Evolutionary conservation across 495 filamentous ascomycete species (phyloP), one percentile per base, ranked within the genome.

Genomic region (Hypoxylon intermedium): DNA sequence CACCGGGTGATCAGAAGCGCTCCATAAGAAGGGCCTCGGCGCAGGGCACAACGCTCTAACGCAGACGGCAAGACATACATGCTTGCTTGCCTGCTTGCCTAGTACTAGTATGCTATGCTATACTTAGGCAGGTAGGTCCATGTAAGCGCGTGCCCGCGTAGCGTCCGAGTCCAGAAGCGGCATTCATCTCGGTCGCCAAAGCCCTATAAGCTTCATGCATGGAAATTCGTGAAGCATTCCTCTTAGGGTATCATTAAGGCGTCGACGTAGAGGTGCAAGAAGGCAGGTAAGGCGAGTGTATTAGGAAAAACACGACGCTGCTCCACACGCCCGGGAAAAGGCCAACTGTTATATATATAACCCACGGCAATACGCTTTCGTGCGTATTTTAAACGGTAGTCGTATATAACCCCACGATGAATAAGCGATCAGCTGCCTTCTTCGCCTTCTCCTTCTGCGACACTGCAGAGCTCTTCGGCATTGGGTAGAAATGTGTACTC

Each of bases 201-300:
- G 23, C 18, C 38, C 19, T 21, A 41, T 38, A 55, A 65, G 54
- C 37, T 56, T 65, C 56, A 65, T 60, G 56, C 62, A 65, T 65
- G 52, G 62, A 60, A 65, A 26, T 65, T 65, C 62, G 62, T 50
- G 62, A 65, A 65, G 45, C 42, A 52, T 60, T 56, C 61, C 61
- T 54, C 20, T 49, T 37, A 20, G 34, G 40, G 51, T 36, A 33
- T 45, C 34, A 41, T 26, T 9, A 36, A 38, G 36, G 36, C 36
- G 15, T 15, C 13, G 15, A 21, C 5, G 37, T 1, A 19, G 48
- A 48, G 30, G n/a, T n/a, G n/a, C n/a, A 43, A 21, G 41, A 13
- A 21, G 5, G 40, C 7, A 43, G 28, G n/a, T 7, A 23, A 33
- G 28, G 19, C 2, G 15, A 46, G 21, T 2, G 9, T 41, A 53